These are phyloP conservation scores for Phlyctochytrium planicorne DNA, from an alignment of 192 early-diverging fungal genomes.

Conservation along the genomic window DNA sequence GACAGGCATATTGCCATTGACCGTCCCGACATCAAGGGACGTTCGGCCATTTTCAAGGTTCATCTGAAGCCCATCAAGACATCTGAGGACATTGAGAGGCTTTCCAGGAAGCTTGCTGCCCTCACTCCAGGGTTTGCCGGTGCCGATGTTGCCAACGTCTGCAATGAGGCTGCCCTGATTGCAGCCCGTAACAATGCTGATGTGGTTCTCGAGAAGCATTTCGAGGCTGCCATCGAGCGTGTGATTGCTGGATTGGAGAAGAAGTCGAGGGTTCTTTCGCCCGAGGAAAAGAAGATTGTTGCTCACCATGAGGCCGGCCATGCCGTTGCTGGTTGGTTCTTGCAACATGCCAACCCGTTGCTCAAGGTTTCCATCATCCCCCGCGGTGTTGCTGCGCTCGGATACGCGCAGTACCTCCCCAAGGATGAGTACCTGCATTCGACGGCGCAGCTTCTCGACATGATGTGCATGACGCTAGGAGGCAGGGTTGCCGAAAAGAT, in stretches of 20 bases:
- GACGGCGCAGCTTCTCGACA: slow-evolving; percentile 84
- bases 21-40: slow-evolving; percentile 93
- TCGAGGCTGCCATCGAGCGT: slow-evolving; percentile 97
- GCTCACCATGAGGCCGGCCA: slow-evolving; percentile 99
- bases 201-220: slow-evolving; percentile 80
- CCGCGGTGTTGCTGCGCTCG: slow-evolving; percentile 89
- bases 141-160: slow-evolving; percentile 97
- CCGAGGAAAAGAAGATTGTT: slow-evolving; percentile 98
- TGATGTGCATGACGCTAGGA: slow-evolving; percentile 64
- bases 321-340: slow-evolving; percentile 97
- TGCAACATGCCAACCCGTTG: slow-evolving; percentile 92
- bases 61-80: slow-evolving; percentile 85
- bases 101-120: slow-evolving; percentile 86
- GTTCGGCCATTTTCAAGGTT: slow-evolving; percentile 94
- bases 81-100: slow-evolving; percentile 58
- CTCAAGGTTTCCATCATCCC: slow-evolving; percentile 99
- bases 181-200: slow-evolving; percentile 84
- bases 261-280: slow-evolving; percentile 90
- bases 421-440: slow-evolving; percentile 97
- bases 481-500: slow-evolving; percentile 77
- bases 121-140: slow-evolving; percentile 98
- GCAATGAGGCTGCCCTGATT: slow-evolving; percentile 98
- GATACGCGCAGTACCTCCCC: slow-evolving; percentile 98
- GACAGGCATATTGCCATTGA: slow-evolving; percentile 98
- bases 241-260: slow-evolving; percentile 98